Percentiles rank a stretch among this genome's conserved stretches.
Evolutionary conservation across 2,329 filamentous ascomycete species (phyloP).

Genomic region (Cadophora luteo-olivacea): DNA sequence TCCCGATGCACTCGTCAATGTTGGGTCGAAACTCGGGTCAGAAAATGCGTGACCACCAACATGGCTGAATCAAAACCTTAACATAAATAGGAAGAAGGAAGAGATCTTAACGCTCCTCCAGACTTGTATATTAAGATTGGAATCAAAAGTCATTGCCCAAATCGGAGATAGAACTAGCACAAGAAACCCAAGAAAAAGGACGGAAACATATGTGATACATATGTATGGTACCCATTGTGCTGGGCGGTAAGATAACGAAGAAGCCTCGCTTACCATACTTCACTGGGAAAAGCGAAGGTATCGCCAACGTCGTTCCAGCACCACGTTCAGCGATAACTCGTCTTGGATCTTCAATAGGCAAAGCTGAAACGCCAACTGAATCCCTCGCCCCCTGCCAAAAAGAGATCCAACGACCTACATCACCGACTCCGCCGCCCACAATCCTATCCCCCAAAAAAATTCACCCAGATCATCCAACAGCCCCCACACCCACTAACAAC

Average conservation of each 20-base stretch:
- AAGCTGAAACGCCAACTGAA: background rate
- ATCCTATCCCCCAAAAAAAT: too few relatives aligned
- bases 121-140: background rate
- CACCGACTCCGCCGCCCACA: background rate
- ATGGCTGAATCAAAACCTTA: background rate
- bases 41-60: background rate
- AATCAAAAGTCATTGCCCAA: background rate
- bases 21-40: background rate
- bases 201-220: too few relatives aligned
- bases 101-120: background rate
- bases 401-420: background rate
- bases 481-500: background rate
- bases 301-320: background rate
- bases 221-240: too few relatives aligned
- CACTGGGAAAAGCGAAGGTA: background rate
- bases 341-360: background rate
- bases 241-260: background rate
- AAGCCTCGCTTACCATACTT: background rate
- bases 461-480: background rate
- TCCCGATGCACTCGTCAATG: background rate
- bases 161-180: background rate
- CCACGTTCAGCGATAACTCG: background rate
- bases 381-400: background rate
- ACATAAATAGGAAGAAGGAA: slow-evolving; percentile 5
- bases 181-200: background rate